Percentiles rank a stretch among this genome's conserved stretches.
phyloP scores from a whole-genome alignment of 371 early-diverging fungal genomes.

The Dinochytrium kinnereticum region DNA sequence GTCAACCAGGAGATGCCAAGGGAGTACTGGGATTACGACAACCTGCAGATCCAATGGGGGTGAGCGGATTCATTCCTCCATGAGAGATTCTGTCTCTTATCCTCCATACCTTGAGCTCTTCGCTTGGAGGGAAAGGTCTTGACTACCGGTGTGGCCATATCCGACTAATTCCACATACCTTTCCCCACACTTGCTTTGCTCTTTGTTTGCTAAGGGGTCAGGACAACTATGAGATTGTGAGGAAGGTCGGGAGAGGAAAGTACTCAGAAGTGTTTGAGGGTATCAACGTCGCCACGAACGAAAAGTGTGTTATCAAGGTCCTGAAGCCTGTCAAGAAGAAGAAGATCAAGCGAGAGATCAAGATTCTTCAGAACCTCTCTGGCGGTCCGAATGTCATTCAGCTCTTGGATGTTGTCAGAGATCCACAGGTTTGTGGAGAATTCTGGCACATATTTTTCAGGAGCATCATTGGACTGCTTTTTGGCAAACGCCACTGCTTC shows the following conservation, averaged over 20 bases:
- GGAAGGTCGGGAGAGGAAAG: slow-evolving; percentile 98
- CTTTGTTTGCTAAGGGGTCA: slow-evolving; percentile 66
- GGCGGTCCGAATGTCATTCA: slow-evolving; percentile 95
- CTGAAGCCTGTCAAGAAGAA: slow-evolving; percentile 99
- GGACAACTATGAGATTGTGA: slow-evolving; percentile 96
- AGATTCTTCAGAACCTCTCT: slow-evolving; percentile 95
- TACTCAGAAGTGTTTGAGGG: slow-evolving; percentile 99
- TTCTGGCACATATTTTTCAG: too few species aligned
- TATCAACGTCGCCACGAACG: slow-evolving; percentile 73
- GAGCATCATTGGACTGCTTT: background rate
- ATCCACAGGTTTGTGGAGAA: slow-evolving; percentile 83
- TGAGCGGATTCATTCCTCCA: slow-evolving; percentile 31
- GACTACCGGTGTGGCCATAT: too few species aligned
- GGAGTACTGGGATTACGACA: slow-evolving; percentile 98
- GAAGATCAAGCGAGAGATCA: slow-evolving; percentile 99
- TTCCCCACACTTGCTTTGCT: too few species aligned
- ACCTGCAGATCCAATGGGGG: slow-evolving; percentile 85
- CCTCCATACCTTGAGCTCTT: too few species aligned
- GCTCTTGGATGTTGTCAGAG: slow-evolving; percentile 94
- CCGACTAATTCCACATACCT: too few species aligned
- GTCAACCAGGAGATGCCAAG: slow-evolving; percentile 81
- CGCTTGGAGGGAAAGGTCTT: too few species aligned
- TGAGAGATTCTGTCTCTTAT: background rate
- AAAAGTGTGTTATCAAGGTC: slow-evolving; percentile 97
- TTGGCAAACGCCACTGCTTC: background rate